These are phyloP conservation scores for Cylindrotheca fusiformis DNA, from an alignment of 108 stramenopile species.

Conservation along the genomic window DNA sequence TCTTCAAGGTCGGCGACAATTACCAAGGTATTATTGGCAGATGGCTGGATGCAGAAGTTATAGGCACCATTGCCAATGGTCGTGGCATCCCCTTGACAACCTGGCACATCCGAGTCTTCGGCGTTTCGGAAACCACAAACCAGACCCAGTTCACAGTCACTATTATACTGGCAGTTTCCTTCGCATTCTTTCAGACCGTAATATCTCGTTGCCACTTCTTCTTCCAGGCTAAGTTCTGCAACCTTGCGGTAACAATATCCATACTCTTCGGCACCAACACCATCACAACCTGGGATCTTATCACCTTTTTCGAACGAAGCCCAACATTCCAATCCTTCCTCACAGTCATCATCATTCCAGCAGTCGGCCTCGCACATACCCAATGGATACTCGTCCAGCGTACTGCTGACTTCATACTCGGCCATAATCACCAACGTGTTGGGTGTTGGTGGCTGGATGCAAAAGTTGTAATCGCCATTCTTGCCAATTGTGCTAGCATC, in stretches of 20 bases:
- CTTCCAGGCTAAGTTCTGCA: no score
- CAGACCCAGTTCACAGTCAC: not conserved
- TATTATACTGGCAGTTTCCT: no score
- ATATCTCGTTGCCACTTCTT: no score
- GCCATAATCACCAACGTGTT: conserved; percentile 1
- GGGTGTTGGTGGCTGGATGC: not conserved
- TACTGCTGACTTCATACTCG: not conserved
- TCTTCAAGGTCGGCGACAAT: not conserved
- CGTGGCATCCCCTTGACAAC: not conserved
- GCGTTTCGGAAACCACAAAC: not conserved
- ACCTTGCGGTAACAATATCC: no score
- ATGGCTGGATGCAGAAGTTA: not conserved
- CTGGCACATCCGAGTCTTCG: not conserved
- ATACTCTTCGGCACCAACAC: no score
- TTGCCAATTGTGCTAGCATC: not conserved
- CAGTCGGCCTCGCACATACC: not conserved
- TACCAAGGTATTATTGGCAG: not conserved
- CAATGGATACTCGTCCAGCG: not conserved
- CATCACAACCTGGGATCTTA: no score
- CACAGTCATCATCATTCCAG: not conserved
- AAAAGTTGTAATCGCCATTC: not conserved
- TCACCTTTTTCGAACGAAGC: no score
- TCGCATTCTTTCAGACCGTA: no score
- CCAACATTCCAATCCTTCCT: no score
- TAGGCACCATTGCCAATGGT: not conserved